Evolutionary conservation across 106 monocot genomes (phyloP).

Genomic region (Cymbidium sinense): DNA sequence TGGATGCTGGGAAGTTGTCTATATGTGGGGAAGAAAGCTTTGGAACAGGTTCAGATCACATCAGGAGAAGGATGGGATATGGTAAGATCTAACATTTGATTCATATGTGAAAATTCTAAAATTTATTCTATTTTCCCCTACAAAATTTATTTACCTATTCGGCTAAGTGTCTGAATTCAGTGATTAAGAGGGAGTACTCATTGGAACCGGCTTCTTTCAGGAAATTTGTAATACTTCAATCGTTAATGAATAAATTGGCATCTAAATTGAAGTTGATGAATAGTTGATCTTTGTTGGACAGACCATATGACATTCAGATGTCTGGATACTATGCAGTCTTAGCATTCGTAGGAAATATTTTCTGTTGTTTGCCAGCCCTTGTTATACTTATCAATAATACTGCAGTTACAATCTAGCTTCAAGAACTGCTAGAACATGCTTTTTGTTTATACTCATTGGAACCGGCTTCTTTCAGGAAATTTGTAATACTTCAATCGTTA

Average conservation of each 20-base stretch:
- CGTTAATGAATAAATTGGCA: too few species aligned
- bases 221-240: background rate
- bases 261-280: too few species aligned
- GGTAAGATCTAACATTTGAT: constrained; percentile 28
- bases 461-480: background rate
- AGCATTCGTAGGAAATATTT: background rate
- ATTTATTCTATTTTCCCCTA: background rate
- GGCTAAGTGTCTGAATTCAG: background rate
- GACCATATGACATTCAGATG: background rate
- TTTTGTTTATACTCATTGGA: background rate
- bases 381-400: background rate
- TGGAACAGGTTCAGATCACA: constrained; percentile 98
- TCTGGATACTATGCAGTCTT: background rate
- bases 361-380: background rate
- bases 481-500: background rate
- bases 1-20: constrained; percentile 96
- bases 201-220: background rate
- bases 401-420: background rate
- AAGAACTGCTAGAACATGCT: background rate
- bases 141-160: background rate
- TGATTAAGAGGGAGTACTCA: background rate
- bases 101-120: background rate
- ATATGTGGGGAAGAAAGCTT: constrained; percentile 99
- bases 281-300: background rate
- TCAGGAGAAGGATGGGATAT: constrained; percentile 99